Base-by-base conservation (phyloP, 163 green algal species). In the Prototheca cutis region DNA sequence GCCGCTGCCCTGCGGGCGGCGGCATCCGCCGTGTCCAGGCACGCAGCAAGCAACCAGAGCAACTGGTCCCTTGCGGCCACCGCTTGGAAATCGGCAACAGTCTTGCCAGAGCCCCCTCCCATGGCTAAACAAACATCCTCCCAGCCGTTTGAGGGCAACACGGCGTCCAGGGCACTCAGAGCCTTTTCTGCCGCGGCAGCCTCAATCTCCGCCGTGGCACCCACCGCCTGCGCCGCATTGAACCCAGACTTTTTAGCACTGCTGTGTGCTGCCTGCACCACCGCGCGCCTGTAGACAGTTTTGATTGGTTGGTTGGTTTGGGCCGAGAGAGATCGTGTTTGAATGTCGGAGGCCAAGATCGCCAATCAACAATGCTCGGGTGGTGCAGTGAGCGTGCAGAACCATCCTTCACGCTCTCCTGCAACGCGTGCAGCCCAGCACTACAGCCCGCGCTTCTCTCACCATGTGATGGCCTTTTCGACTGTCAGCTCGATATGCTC, bases 161-260 rank as follows among this genome's bases (percentile, higher is more conserved):
- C 47, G n/a, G 63, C 53, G 42, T 84, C 76, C 45, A 84, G 69
- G 30, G 68, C 70, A 45, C 68, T 62, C 13, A 76, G 51, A 6
- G 40, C 48, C 19, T 78, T 74, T 2, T 29, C 52, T 3, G 76
- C 76, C 40, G 34, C 58, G 19, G 71, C 74, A 2, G 64, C 67
- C 25, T 77, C 70, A 27, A 75, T 70, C 36, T 36, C 49, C 28
- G 74, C 74, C 7, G 32, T 56, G 3, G 64, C 63, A 13, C 74
- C 70, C 33, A 42, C 62, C 17, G 64, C 61, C 25, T 49, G 49
- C 17, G 66, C 74, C 6, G 74, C 76, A 3, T 66, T 33, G 25
- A 66, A 28, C 19, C 74, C 66, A 15, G 42, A 19, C 10, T 17
- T 21, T 10, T 45, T 10, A 10, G 36, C 36, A 15, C 36, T 10